Percentiles rank a stretch among this genome's conserved stretches.
These are phyloP conservation scores for Lactarius pseudohatsudake DNA, from an alignment of 768 basidiomycete genomes.

Conservation along the genomic window DNA sequence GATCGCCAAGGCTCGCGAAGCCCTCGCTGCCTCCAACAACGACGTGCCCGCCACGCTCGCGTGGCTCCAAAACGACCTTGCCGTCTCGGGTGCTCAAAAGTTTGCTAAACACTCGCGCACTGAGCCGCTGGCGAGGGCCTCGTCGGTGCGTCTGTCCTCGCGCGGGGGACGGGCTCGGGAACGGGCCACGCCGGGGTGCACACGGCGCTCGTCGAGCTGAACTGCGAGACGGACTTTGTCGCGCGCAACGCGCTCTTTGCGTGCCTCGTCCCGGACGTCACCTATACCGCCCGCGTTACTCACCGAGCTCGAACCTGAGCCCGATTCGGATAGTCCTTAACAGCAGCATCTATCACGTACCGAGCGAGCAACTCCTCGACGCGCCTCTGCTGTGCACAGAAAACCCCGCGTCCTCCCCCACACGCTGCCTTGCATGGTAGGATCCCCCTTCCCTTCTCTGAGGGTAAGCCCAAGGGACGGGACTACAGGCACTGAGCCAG, in stretches of 20 bases:
- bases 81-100: constrained; percentile 68
- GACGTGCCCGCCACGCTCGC: constrained; percentile 69
- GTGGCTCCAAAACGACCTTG: constrained; percentile 80
- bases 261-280: constrained; percentile 72
- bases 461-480: no score
- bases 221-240: constrained; percentile 98
- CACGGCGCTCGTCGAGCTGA: constrained; percentile 87
- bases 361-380: no score
- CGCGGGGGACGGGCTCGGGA: constrained; percentile 51
- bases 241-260: constrained; percentile 82
- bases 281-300: constrained; percentile 73
- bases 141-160: constrained; percentile 72
- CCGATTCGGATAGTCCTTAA: no score
- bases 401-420: no score
- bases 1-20: constrained; percentile 85
- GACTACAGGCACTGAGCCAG: no score
- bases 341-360: no score
- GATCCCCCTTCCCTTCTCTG: no score
- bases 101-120: constrained; percentile 79
- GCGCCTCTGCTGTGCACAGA: no score
- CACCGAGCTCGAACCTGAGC: no score
- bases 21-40: constrained; percentile 71
- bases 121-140: constrained; percentile 76
- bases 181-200: constrained; percentile 51
- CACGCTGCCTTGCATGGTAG: no score